phyloP scores from a whole-genome alignment of 176 grass and related monocot species.

The Carex pumila region DNA sequence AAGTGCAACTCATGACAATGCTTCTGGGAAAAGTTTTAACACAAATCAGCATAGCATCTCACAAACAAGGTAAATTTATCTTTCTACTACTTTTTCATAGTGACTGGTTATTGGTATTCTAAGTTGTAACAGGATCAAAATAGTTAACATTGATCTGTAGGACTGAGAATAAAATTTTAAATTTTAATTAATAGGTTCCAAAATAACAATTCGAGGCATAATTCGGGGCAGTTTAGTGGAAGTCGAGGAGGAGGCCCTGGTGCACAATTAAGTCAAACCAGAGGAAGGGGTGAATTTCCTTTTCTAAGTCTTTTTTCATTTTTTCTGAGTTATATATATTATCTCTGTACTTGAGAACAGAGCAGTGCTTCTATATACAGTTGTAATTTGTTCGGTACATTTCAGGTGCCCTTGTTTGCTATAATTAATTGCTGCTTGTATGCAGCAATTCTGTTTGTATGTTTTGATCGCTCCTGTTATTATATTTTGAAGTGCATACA shows the following conservation, averaged over 20 bases:
- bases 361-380: background rate
- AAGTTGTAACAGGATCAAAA: background rate
- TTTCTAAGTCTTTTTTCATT: background rate
- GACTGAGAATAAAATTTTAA: background rate
- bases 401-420: background rate
- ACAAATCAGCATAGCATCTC: constrained; percentile 28
- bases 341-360: background rate
- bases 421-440: background rate
- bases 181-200: constrained; percentile 13
- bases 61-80: constrained; percentile 15
- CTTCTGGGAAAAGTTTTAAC: constrained; percentile 20
- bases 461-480: background rate
- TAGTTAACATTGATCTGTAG: background rate
- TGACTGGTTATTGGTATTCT: background rate
- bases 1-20: constrained; percentile 21
- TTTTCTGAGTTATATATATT: background rate
- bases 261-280: constrained; percentile 28
- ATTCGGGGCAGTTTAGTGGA: constrained; percentile 24
- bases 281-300: constrained; percentile 32
- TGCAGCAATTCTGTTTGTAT: background rate
- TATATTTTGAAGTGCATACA: background rate
- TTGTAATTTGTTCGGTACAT: background rate
- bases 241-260: constrained; percentile 28
- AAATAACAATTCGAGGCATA: constrained; percentile 3
- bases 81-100: background rate